Conservation (phyloP, 345 rosid species). For the Rhizophora apiculata region DNA sequence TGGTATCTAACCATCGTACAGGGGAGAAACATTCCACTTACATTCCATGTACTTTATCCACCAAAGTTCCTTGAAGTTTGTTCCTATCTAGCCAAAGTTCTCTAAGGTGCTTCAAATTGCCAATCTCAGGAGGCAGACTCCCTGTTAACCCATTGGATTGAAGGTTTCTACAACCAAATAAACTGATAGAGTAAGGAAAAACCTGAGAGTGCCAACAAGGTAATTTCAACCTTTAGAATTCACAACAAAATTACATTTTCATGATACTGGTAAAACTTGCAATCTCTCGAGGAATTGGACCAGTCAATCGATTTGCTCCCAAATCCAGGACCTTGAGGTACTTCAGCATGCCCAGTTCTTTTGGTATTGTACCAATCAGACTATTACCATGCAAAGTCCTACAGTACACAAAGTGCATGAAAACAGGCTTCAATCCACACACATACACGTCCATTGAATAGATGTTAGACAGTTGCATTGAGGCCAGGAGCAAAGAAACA, state of each 20-base stretch:
- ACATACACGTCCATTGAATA: not conserved
- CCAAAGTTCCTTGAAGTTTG: conserved; percentile 71
- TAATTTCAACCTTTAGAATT: conserved; percentile 4
- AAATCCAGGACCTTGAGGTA: conserved; percentile 75
- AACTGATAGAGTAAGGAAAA: conserved; percentile 10
- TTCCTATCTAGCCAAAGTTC: conserved; percentile 86
- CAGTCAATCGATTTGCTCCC: conserved; percentile 77
- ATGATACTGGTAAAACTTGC: conserved; percentile 55
- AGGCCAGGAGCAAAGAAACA: conserved; percentile 15
- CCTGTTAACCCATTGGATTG: conserved; percentile 93
- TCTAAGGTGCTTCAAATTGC: conserved; percentile 65
- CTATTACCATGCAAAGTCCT: conserved; percentile 71
- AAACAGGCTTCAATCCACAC: conserved; percentile 12
- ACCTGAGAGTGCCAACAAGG: conserved; percentile 1
- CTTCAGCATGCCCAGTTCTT: conserved; percentile 79
- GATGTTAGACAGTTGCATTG: not conserved
- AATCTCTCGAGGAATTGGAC: conserved; percentile 81
- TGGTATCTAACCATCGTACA: not conserved
- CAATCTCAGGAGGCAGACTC: conserved; percentile 66
- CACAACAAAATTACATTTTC: conserved; percentile 44
- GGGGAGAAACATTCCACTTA: conserved; percentile 31
- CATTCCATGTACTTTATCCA: conserved; percentile 43
- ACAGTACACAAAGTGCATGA: conserved; percentile 29
- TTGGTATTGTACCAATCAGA: conserved; percentile 76
- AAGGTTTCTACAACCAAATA: conserved; percentile 62